phyloP scores from a whole-genome alignment of 768 basidiomycete species.

The Lanmaoa rubissima region DNA sequence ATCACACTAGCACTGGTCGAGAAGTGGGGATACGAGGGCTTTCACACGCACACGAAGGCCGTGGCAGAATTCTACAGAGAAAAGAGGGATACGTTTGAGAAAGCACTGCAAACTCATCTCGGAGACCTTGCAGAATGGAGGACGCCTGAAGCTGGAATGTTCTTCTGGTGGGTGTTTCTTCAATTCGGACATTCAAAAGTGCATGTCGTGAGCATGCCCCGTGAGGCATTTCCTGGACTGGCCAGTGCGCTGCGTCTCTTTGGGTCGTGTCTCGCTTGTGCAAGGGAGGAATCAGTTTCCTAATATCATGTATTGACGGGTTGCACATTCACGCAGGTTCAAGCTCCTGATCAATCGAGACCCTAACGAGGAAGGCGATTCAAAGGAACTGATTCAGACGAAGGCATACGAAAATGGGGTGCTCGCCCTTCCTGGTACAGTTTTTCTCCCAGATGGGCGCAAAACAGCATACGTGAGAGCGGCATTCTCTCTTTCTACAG shows the following conservation, averaged over 20 bases:
- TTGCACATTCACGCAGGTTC: constrained; percentile 49
- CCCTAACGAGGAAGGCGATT: constrained; percentile 53
- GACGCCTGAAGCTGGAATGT: constrained; percentile 80
- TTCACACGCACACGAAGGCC: constrained; percentile 60
- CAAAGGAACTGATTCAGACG: constrained; percentile 66
- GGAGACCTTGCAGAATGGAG: constrained; percentile 72
- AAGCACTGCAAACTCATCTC: constrained; percentile 73
- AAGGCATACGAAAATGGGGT: constrained; percentile 80
- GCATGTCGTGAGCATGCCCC: constrained; percentile 3
- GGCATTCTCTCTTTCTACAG: constrained; percentile 68
- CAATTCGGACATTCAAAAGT: constrained; percentile 7
- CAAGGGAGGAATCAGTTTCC: not conserved
- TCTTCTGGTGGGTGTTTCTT: constrained; percentile 64
- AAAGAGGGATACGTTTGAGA: constrained; percentile 78
- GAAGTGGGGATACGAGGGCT: constrained; percentile 76
- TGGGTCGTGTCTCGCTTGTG: constrained; percentile 4
- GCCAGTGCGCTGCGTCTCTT: not conserved
- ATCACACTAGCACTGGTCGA: constrained; percentile 57
- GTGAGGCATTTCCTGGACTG: not conserved
- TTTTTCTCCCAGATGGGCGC: constrained; percentile 71
- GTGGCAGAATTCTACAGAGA: constrained; percentile 74
- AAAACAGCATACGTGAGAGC: constrained; percentile 78
- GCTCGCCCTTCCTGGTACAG: constrained; percentile 84
- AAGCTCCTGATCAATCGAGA: constrained; percentile 52
- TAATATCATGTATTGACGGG: constrained; percentile 18